phyloP scores from a whole-genome alignment of 306 rosid species.

The Bauhinia variegata region DNA sequence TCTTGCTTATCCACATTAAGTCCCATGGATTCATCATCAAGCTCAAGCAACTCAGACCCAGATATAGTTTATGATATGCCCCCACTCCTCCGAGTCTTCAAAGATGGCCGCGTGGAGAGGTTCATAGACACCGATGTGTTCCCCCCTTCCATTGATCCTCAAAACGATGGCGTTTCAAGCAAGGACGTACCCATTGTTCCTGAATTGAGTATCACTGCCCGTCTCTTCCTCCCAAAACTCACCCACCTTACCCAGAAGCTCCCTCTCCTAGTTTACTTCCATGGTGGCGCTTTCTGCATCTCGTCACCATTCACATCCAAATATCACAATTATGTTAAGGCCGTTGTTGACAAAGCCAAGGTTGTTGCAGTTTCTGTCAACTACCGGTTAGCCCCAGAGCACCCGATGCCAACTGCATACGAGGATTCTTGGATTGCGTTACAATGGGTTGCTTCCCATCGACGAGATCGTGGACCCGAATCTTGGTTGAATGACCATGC shows the following conservation, averaged over 20 bases:
- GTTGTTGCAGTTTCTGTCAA: constrained; percentile 35
- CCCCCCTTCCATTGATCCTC: constrained; percentile 35
- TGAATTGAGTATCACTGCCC: constrained; percentile 28
- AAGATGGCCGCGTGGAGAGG: constrained; percentile 37
- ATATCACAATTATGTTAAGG: constrained; percentile 33
- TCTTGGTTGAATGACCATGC: constrained; percentile 46
- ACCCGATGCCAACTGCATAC: constrained; percentile 44
- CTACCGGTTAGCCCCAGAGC: constrained; percentile 46
- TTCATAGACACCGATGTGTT: constrained; percentile 33
- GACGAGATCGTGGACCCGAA: constrained; percentile 32
- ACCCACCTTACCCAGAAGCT: constrained; percentile 19
- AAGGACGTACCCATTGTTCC: constrained; percentile 44
- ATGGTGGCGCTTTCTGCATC: constrained; percentile 46
- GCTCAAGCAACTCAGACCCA: background rate
- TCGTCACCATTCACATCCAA: constrained; percentile 38
- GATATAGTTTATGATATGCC: constrained; percentile 33
- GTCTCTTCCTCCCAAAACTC: constrained; percentile 45
- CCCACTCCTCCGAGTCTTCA: constrained; percentile 32
- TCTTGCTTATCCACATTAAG: background rate
- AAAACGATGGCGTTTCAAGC: constrained; percentile 35
- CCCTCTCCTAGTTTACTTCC: constrained; percentile 53
- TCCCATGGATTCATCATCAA: constrained; percentile 14
- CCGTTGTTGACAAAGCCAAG: constrained; percentile 34
- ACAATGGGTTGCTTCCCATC: constrained; percentile 41
- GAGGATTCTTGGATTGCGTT: constrained; percentile 41